Evolutionary conservation across 371 early-diverging fungal genomes (phyloP), one percentile per base, ranked within the genome.

Genomic region (Umbelopsis sp.): DNA sequence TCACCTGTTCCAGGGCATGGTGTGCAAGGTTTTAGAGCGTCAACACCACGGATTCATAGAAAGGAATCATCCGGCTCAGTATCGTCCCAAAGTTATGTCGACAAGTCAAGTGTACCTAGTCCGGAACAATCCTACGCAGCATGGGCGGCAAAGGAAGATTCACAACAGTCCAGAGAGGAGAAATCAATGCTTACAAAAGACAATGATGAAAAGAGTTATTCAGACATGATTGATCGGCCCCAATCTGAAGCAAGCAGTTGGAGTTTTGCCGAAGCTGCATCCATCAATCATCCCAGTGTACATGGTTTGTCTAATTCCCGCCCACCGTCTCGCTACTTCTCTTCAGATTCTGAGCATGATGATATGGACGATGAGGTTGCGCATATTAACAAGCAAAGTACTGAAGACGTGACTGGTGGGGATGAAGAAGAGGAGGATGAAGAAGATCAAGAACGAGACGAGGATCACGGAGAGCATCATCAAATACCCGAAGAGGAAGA

Each of bases 1-100:
- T 57, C 57, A 35, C 57, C 57, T n/a, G 57, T 57, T 57, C 57
- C 57, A 35, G 57, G 29, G 29, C 29, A 57, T 18, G 57, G 57
- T 10, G 35, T 57, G 32, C 29, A 57, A 35, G 57, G 57, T 5
- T 57, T 57, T 57, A 7, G 57, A 16, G 57, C 57, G 16, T 57
- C 57, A 3, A 57, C 57, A 11, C 57, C 57, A 35, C 57, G 52
- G 8, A 51, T 57, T n/a, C 57, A 57, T 11, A 37, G 32, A 2
- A 37, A 48, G 18, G 41, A 51, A 10, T 29, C 52, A 51, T 4
- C 52, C 29, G 52, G 29, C 22, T 57, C 57, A 4, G 35, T 35
- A 12, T 57, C 57, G 11, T 57, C 57, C 18, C 57, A 57, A 57
- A 57, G 57, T 35, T 57, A 35, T n/a, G 7, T 57, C 35, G 57